Base-by-base conservation (phyloP, 768 basidiomycete species). In the Naganishia randhawae region DNA sequence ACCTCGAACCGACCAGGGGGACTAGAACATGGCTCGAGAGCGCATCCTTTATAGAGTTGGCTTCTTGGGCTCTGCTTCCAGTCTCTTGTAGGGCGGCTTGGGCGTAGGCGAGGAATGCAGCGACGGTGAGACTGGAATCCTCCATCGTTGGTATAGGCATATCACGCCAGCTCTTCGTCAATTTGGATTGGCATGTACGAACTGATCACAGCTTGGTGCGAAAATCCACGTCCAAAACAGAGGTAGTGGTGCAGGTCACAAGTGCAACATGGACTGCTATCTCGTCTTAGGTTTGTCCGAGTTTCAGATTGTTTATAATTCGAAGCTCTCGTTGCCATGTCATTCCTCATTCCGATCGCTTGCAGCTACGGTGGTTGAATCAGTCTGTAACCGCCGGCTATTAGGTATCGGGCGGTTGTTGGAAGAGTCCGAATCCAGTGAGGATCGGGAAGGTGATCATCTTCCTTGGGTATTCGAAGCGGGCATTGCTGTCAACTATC, bases 261-360 rank as follows among this genome's bases (percentile, higher is more conserved):
- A n/a, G n/a, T n/a, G n/a, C n/a, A n/a, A n/a, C n/a, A n/a, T n/a
- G n/a, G 41, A 19, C 50, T 13, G n/a, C 29, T 25, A 31, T 11
- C 11, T 51, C n/a, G 25, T 51, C 25, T 51, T 52, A 14, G 29
- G n/a, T n/a, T 14, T 32, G 27, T 61, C 25, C 9, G 25, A 14
- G 57, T 61, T 61, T 61, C 57, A 61, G 57, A 41, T 61, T 61
- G 37, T 41, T 61, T 61, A 61, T 25, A 13, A 39, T 61, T 35
- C 29, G 29, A 6, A 4, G 19, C 25, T 48, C 25, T 11, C n/a
- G 7, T n/a, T 17, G 45, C 4, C 45, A 48, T 48, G 45, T 48
- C 45, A 48, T 48, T 42, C 14, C 25, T 48, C 3, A n/a, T 48
- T 22, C 45, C 42, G 42, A 42, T 51, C 53, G 10, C 53, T 14